phyloP scores from a whole-genome alignment of 1,284 basidiomycete species.

The Melampsora larici-populina region DNA sequence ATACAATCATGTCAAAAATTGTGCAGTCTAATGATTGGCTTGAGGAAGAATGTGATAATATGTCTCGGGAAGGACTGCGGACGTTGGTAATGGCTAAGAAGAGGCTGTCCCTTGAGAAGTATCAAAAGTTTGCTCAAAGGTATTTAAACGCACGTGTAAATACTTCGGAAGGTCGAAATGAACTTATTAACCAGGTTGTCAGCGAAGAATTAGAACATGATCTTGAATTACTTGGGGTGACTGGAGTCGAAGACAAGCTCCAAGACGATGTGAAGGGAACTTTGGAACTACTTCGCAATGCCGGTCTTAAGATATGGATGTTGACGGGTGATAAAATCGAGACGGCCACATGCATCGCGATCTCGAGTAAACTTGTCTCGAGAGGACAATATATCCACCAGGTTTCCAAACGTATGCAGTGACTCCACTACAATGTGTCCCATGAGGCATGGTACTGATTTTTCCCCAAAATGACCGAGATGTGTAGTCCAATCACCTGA shows the following conservation, averaged over 20 bases:
- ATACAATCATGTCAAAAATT: slow-evolving; percentile 91
- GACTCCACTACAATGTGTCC: neutral
- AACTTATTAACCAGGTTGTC: slow-evolving; percentile 73
- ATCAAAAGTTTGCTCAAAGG: slow-evolving; percentile 69
- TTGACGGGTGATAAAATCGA: slow-evolving; percentile 99
- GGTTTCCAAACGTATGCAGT: slow-evolving; percentile 75
- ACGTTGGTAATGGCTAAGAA: slow-evolving; percentile 90
- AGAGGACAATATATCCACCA: slow-evolving; percentile 97
- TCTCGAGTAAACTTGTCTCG: slow-evolving; percentile 92
- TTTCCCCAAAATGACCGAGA: neutral
- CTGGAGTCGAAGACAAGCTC: slow-evolving; percentile 96
- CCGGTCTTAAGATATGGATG: slow-evolving; percentile 99
- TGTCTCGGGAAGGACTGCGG: slow-evolving; percentile 92
- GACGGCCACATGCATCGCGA: slow-evolving; percentile 96
- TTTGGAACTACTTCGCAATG: slow-evolving; percentile 86
- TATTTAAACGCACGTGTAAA: slow-evolving; percentile 74
- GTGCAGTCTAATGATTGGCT: slow-evolving; percentile 98
- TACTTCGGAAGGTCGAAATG: slow-evolving; percentile 67
- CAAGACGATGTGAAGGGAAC: slow-evolving; percentile 96
- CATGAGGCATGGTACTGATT: neutral
- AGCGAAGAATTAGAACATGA: slow-evolving; percentile 77
- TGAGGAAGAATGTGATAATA: slow-evolving; percentile 96
- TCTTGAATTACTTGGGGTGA: slow-evolving; percentile 85
- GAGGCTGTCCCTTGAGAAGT: slow-evolving; percentile 67
- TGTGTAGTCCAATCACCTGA: slow-evolving; percentile 72